Evolutionary conservation across 495 filamentous ascomycete genomes (phyloP).

Genomic region (Trichoderma erinaceum): DNA sequence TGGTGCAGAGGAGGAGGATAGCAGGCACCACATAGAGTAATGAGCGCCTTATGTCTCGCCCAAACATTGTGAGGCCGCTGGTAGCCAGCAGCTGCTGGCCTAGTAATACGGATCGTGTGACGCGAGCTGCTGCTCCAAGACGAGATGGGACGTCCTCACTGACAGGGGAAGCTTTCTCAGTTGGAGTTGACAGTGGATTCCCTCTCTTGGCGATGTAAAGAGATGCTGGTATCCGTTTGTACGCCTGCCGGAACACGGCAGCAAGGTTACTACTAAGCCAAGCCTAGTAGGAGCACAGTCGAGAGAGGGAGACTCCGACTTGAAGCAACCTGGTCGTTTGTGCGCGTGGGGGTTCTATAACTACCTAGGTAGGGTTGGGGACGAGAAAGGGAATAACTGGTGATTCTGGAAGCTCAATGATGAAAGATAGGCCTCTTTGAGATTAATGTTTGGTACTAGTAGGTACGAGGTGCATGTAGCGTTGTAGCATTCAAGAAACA

Average conservation of each 20-base stretch:
- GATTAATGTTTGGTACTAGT: not conserved
- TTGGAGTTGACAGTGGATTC: not conserved
- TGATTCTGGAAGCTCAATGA: not conserved
- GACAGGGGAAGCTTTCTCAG: not conserved
- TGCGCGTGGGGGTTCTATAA: not conserved
- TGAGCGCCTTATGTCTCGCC: slow-evolving; percentile 29
- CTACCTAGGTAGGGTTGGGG: not conserved
- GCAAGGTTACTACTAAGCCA: not conserved
- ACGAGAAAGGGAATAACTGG: not conserved
- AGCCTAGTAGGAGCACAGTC: not conserved
- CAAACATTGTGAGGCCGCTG: slow-evolving; percentile 24
- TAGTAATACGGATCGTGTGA: not conserved
- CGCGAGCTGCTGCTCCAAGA: not conserved
- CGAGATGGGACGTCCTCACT: not conserved
- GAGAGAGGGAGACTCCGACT: not conserved
- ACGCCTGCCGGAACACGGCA: not conserved
- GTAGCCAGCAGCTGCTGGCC: slow-evolving; percentile 2
- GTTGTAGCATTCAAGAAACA: not conserved
- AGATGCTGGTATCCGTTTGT: not conserved
- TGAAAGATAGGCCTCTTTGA: not conserved
- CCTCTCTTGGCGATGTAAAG: not conserved
- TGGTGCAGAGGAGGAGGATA: not conserved
- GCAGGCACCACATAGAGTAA: slow-evolving; percentile 24
- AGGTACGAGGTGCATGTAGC: no score
- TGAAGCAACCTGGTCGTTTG: not conserved